Base-by-base conservation (phyloP, 176 grass and related monocot species). In the Canna indica region DNA sequence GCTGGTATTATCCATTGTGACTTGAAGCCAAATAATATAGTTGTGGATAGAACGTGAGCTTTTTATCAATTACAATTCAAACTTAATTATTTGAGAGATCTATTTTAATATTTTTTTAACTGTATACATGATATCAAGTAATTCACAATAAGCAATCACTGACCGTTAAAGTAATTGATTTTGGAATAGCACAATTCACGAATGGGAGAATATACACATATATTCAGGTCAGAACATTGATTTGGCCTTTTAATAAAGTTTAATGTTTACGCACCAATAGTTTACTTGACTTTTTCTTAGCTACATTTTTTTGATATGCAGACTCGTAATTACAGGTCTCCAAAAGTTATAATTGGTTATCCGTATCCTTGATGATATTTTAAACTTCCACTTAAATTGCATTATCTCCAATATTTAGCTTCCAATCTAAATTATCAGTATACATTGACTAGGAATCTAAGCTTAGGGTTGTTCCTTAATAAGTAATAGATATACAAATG, bases 401-500 rank as follows among this genome's bases (percentile, higher is more conserved):
- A 38, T 38, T 7, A 38, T 38, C 7, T 38, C 36, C 2, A 3
- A 38, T 38, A 38, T 38, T 7, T 38, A 38, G 36, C 7, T 38
- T 38, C 7, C 7, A 38, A 38, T 38, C 36, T 7, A 7, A 38
- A 38, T 3, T 38, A 3, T 38, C 36, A 38, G 36, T 38, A 38
- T 38, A 7, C 36, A n/a, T 38, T 2, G 7, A 38, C 36, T 38
- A 38, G 36, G 7, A 38, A n/a, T n/a, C 7, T 38, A 38, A 38
- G 36, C 36, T 16, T 50, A 15, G 18, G 47, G 5, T 50, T 50
- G 47, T 0, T 4, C 14, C 47, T 50, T 50, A 50, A 50, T 15
- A 50, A 18, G 16, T 50, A 18, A 0, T 77, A 95, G 91, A 91
- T 95, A 95, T 86, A 91, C 83, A 72, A 84, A 82, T 57, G 81